These are phyloP conservation scores for Telfairia occidentalis DNA, from an alignment of 331 rosid genomes.

Conservation along the genomic window DNA sequence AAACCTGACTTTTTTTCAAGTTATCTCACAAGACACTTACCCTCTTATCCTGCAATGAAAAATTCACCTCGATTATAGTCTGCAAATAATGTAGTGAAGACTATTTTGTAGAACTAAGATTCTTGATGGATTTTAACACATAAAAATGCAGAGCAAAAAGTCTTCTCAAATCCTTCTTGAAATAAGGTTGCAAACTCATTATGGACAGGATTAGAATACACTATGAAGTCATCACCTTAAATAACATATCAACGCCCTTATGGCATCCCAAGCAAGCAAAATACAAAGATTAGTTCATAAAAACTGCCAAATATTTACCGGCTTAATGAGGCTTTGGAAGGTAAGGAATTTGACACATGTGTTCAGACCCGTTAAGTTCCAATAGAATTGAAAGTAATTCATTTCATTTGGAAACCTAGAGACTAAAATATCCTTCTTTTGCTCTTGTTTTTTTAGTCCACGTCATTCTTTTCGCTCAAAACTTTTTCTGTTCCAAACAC, in stretches of 20 bases:
- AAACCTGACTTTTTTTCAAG: constrained; percentile 4
- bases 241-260: background rate
- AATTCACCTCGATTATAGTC: background rate
- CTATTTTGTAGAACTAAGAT: background rate
- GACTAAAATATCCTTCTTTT: background rate
- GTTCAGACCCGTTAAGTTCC: background rate
- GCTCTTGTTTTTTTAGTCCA: background rate
- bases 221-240: background rate
- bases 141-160: background rate
- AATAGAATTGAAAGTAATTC: background rate
- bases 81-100: background rate
- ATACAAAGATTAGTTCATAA: background rate
- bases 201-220: background rate
- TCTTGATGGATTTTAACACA: background rate
- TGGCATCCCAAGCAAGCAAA: background rate
- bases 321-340: background rate
- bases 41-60: constrained; percentile 9
- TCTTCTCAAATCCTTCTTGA: background rate
- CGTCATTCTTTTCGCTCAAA: background rate
- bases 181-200: background rate
- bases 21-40: constrained; percentile 1
- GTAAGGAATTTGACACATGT: background rate
- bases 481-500: background rate
- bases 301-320: background rate
- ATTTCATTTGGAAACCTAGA: background rate